Percentiles rank a stretch among this genome's conserved stretches.
These are phyloP conservation scores for Albatrellus ellisii DNA, from an alignment of 768 basidiomycete genomes.

Conservation along the genomic window DNA sequence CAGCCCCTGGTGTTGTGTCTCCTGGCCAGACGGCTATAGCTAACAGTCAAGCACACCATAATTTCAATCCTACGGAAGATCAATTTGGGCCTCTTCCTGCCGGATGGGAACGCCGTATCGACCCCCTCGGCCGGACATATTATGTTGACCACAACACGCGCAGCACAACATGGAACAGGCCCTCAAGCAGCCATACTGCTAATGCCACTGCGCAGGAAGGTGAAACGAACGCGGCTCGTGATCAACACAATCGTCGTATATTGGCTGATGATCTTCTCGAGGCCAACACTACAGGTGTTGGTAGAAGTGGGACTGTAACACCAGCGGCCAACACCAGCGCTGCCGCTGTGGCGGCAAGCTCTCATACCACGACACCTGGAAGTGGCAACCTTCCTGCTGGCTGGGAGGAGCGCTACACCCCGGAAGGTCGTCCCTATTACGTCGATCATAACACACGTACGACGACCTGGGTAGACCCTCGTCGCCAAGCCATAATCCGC, in stretches of 20 bases:
- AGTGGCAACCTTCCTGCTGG: constrained; percentile 86
- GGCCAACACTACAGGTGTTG: constrained; percentile 29
- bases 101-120: constrained; percentile 96
- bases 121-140: constrained; percentile 91
- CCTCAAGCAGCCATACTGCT: constrained; percentile 60
- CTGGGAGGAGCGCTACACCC: constrained; percentile 98
- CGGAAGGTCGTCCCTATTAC: constrained; percentile 96
- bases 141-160: constrained; percentile 99
- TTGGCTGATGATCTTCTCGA: constrained; percentile 82
- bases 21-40: constrained; percentile 18
- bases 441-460: constrained; percentile 99
- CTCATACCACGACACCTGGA: constrained; percentile 52
- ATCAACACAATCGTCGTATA: constrained; percentile 74
- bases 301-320: constrained; percentile 17
- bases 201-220: constrained; percentile 61
- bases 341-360: constrained; percentile 37
- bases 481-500: constrained; percentile 91
- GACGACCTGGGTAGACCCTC: constrained; percentile 99
- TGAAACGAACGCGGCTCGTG: constrained; percentile 77
- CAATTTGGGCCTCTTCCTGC: constrained; percentile 82
- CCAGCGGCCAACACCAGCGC: constrained; percentile 23
- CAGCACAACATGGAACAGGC: constrained; percentile 95
- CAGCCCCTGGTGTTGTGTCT: constrained; percentile 24
- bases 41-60: constrained; percentile 33
- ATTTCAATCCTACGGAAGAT: constrained; percentile 92